Evolutionary conservation across 768 basidiomycete species (phyloP), one percentile per base, ranked within the genome.

Genomic region (Multifurca ochricompacta): DNA sequence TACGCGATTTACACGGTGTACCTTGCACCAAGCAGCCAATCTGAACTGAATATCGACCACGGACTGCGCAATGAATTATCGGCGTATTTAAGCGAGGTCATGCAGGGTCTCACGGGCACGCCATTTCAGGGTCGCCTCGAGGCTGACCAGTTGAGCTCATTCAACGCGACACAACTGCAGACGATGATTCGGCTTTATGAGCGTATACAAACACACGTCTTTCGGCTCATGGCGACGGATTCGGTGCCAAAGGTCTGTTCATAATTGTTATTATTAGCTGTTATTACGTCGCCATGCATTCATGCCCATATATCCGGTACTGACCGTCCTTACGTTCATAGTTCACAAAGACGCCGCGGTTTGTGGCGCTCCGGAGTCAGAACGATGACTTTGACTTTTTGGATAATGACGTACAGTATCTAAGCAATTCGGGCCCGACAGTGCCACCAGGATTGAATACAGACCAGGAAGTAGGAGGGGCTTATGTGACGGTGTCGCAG

Each of bases 1-100:
- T 93, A 95, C 61, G 79, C 85, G 50, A 96, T 93, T 61, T 94
- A 91, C 74, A 85, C 90, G 74, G 93, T 82, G 48, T 99, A 97
- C 65, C 83, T 99, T 21, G 96, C 95, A 0, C 94, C 93, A 1
- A 90, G 92, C 27, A 94, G 91, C 67, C 88, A 85, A 55, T 91
- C 87, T 71, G 96, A 98, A 71, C 80, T 99, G 58, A 99, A 99
- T 71, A 99, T 99, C 61, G 96, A 99, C 66, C 96, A 99, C 68
- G 90, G 87, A 35, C 75, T 99, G 35, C 85, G 96, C 58, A 92
- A 91, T 62, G 96, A 98, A 70, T 77, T 99, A 48, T 87, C 91
- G 54, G 87, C 84, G 62, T 98, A 98, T 68, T 77, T 99, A 57
- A 87, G 86, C 68, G 91, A 96, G 49, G 87, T 92, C 25, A 87